These are phyloP conservation scores for Penicillium olsonii DNA, from an alignment of 2,329 filamentous ascomycete species.

Conservation along the genomic window DNA sequence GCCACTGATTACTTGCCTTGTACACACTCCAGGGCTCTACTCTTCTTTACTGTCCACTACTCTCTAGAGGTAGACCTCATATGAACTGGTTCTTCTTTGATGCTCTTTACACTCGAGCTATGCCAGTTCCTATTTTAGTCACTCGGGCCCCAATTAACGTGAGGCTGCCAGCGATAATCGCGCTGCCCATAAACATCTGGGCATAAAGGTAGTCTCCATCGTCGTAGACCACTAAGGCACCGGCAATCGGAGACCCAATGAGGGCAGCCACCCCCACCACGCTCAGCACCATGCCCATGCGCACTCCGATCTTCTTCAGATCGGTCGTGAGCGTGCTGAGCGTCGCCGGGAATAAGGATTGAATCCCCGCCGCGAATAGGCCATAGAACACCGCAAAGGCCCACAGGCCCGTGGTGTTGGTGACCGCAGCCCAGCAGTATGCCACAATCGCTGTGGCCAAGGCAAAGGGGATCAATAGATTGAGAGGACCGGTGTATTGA, in stretches of 20 bases:
- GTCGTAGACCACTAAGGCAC: slow-evolving; percentile 51
- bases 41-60: neutral
- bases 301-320: slow-evolving; percentile 54
- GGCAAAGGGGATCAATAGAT: slow-evolving; percentile 58
- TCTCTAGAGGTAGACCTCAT: too few relatives aligned
- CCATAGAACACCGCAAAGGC: slow-evolving; percentile 66
- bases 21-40: too few relatives aligned
- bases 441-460: slow-evolving; percentile 45
- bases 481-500: slow-evolving; percentile 58
- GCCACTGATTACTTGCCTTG: neutral
- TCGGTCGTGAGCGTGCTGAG: slow-evolving; percentile 58
- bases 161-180: slow-evolving; percentile 47
- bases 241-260: slow-evolving; percentile 58
- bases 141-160: slow-evolving; percentile 46
- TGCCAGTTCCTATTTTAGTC: slow-evolving; percentile 32
- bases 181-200: slow-evolving; percentile 53
- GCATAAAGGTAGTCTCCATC: slow-evolving; percentile 52
- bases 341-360: slow-evolving; percentile 66
- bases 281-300: slow-evolving; percentile 60
- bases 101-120: slow-evolving; percentile 38
- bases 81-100: too few relatives aligned
- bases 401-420: slow-evolving; percentile 55
- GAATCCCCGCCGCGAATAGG: slow-evolving; percentile 63
- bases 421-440: slow-evolving; percentile 62
- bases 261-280: slow-evolving; percentile 57